Base-by-base conservation (phyloP, 1,139 yeast species). In the Saccharomycopsis hybrid region DNA sequence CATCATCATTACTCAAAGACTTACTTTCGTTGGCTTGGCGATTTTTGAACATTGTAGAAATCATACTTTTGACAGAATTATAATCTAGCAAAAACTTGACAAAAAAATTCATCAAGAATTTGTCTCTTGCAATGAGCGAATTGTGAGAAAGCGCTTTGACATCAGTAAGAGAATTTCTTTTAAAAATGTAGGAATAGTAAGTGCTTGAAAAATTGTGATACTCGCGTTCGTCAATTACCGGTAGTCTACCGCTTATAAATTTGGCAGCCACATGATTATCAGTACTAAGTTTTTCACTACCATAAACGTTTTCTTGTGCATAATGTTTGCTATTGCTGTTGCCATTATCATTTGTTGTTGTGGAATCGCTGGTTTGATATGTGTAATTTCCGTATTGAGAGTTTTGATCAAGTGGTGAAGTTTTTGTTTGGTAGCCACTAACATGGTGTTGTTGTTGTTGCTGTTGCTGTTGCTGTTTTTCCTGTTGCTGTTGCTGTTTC, bases 61-160 rank as follows among this genome's bases (percentile, higher is more conserved):
- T 38, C 24, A 46, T 28, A 32, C 24, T 28, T 30, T 49, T 49
- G 5, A 50, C 48, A 3, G 44, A n/a, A 5, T 38, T 37, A 32
- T 48, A 51, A 35, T 51, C 54, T 18, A 18, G 4, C 7, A 36
- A 28, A 27, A 51, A 51, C 46, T 49, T 51, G 25, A 41, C 40
- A 40, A 44, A 49, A 25, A 51, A 44, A 35, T 44, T 49, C 13
- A 49, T 7, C 41, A 47, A 37, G 32, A 51, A 51, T 18, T 13
- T 25, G 37, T 51, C 54, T 31, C 46, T 37, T 18, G 33, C 5
- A 11, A 43, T 27, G 25, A 51, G 29, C 33, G 52, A 36, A 18
- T 45, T 27, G 25, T 44, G 52, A 5, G 54, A 44, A 13, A 51
- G 37, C 36, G 46, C 42, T 29, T 51, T 51, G 27, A 28, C 24